Percentiles rank a stretch among this genome's conserved stretches.
Evolutionary conservation across 208 protist species (phyloP).

Genomic region (Leishmania braziliensis): DNA sequence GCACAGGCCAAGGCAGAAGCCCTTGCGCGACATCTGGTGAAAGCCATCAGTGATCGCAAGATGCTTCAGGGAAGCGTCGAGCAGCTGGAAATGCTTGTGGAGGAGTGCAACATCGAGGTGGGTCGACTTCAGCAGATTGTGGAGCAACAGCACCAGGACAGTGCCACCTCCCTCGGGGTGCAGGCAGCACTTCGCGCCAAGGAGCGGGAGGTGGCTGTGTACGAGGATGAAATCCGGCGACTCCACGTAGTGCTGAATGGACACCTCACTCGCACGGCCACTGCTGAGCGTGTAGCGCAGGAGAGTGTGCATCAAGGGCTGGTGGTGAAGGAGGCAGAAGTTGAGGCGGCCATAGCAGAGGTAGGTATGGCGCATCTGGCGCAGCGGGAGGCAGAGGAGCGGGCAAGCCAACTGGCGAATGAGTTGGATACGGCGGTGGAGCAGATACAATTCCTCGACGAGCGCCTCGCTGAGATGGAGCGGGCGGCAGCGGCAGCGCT

Average conservation of each 20-base stretch:
- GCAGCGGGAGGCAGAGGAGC: slow-evolving; percentile 70
- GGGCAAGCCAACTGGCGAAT: slow-evolving; percentile 47
- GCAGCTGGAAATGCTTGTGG: slow-evolving; percentile 63
- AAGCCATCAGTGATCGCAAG: slow-evolving; percentile 70
- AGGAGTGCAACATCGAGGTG: slow-evolving; percentile 65
- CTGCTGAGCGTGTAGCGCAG: slow-evolving; percentile 7
- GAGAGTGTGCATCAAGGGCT: slow-evolving; percentile 32
- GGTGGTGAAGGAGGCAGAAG: slow-evolving; percentile 33
- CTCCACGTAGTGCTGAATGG: slow-evolving; percentile 63
- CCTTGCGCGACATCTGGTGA: slow-evolving; percentile 80
- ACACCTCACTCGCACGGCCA: slow-evolving; percentile 43
- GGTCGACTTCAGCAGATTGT: slow-evolving; percentile 51
- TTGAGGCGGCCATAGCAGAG: slow-evolving; percentile 64
- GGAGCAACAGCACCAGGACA: slow-evolving; percentile 49
- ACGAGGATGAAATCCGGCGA: slow-evolving; percentile 75
- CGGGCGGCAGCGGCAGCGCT: slow-evolving; percentile 40
- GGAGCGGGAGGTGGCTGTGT: slow-evolving; percentile 76
- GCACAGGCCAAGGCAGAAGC: slow-evolving; percentile 72
- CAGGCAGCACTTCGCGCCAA: slow-evolving; percentile 64
- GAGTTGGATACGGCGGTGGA: slow-evolving; percentile 74
- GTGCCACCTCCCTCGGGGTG: slow-evolving; percentile 23
- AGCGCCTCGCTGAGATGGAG: slow-evolving; percentile 74
- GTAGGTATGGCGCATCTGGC: slow-evolving; percentile 57
- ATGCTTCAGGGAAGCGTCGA: slow-evolving; percentile 61
- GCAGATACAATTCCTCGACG: slow-evolving; percentile 79